A percentile compares a stretch with the other conserved stretches of the same genome.
Evolutionary conservation across 495 filamentous ascomycete species (phyloP).

Genomic region (Neurospora terricola): DNA sequence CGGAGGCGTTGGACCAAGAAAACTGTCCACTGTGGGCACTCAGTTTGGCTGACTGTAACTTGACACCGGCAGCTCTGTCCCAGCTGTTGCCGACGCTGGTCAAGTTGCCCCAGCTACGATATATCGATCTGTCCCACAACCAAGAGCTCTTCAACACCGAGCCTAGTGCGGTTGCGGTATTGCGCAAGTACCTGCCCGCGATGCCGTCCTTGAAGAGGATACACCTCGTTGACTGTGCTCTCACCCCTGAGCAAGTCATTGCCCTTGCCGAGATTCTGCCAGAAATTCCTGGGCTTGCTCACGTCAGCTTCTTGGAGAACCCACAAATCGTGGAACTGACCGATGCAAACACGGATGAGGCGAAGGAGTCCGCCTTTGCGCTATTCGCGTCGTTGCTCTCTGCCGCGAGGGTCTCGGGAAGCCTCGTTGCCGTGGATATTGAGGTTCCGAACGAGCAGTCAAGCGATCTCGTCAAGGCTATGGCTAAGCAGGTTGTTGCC

Average conservation of each 20-base stretch:
- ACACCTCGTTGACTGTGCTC: slow-evolving; percentile 77
- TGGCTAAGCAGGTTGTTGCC: slow-evolving; percentile 87
- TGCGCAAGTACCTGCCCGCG: slow-evolving; percentile 77
- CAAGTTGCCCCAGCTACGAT: slow-evolving; percentile 65
- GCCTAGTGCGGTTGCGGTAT: slow-evolving; percentile 62
- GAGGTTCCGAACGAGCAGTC: slow-evolving; percentile 71
- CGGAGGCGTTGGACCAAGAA: slow-evolving; percentile 49
- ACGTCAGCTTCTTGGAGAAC: slow-evolving; percentile 84
- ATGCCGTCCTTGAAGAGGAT: slow-evolving; percentile 73
- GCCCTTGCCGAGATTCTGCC: slow-evolving; percentile 82
- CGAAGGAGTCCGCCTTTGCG: slow-evolving; percentile 86
- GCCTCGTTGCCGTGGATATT: slow-evolving; percentile 83
- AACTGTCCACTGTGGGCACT: slow-evolving; percentile 62
- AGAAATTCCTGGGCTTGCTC: slow-evolving; percentile 70
- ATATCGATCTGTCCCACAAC: slow-evolving; percentile 89
- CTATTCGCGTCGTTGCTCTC: slow-evolving; percentile 87
- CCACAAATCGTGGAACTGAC: slow-evolving; percentile 57
- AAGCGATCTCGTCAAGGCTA: slow-evolving; percentile 80
- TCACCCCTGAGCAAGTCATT: slow-evolving; percentile 80
- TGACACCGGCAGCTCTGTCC: slow-evolving; percentile 60
- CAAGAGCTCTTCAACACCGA: slow-evolving; percentile 63
- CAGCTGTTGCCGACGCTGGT: slow-evolving; percentile 66
- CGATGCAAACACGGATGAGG: slow-evolving; percentile 55
- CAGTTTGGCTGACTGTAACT: slow-evolving; percentile 78
- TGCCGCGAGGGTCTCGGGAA: slow-evolving; percentile 72